phyloP scores from a whole-genome alignment of 495 filamentous ascomycete genomes.

The Xylaria acuta region DNA sequence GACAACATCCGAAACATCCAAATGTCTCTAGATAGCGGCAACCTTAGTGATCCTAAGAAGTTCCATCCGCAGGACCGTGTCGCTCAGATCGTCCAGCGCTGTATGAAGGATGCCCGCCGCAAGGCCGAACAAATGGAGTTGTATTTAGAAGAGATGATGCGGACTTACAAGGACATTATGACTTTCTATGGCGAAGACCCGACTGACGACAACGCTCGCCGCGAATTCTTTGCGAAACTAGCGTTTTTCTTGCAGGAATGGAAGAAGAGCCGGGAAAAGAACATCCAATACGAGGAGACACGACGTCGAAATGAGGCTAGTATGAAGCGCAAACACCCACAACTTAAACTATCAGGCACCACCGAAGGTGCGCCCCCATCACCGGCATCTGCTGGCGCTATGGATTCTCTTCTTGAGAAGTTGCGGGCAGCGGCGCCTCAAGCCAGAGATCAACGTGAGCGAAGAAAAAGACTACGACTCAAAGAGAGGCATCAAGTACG shows the following conservation, averaged over 20 bases:
- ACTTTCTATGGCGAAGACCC: constrained; percentile 96
- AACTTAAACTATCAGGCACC: constrained; percentile 66
- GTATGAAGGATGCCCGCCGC: constrained; percentile 93
- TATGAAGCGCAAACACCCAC: constrained; percentile 83
- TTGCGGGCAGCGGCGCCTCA: constrained; percentile 91
- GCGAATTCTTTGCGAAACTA: constrained; percentile 96
- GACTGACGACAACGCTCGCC: constrained; percentile 87
- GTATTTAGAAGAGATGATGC: constrained; percentile 90
- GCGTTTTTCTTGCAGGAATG: constrained; percentile 91
- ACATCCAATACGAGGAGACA: constrained; percentile 80
- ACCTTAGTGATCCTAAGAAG: constrained; percentile 93
- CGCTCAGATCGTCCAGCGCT: constrained; percentile 85
- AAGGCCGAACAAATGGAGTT: constrained; percentile 97
- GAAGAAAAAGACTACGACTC: constrained; percentile 82
- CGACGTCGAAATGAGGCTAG: constrained; percentile 84
- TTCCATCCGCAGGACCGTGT: constrained; percentile 98
- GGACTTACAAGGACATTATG: constrained; percentile 94
- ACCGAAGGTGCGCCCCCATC: constrained; percentile 59
- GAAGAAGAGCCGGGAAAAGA: constrained; percentile 96
- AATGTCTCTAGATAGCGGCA: constrained; percentile 87
- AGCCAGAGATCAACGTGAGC: constrained; percentile 82
- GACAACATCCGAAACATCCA: constrained; percentile 95
- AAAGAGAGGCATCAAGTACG: constrained; percentile 94
- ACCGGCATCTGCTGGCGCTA: constrained; percentile 84
- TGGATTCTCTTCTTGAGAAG: constrained; percentile 97